Evolutionary conservation across 2,329 filamentous ascomycete genomes (phyloP), one percentile per base, ranked within the genome.

Genomic region (Xylariaceae sp.): DNA sequence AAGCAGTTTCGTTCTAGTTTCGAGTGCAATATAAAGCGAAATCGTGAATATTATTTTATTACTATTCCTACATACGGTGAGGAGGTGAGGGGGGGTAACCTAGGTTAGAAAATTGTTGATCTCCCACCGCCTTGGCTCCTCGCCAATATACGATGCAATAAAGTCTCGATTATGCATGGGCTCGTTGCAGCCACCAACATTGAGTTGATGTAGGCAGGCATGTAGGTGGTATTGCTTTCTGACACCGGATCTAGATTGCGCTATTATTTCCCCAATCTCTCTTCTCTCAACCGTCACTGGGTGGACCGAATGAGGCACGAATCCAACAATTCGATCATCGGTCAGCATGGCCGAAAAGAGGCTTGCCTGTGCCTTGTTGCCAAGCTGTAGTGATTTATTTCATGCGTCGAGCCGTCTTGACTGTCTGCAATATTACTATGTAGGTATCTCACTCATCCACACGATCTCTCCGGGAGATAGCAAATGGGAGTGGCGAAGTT

Each of bases 211-310:
- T 60, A 62, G n/a, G n/a, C n/a, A n/a, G n/a, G n/a, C n/a, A n/a
- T n/a, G n/a, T n/a, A n/a, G n/a, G n/a, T n/a, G n/a, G 50, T 50
- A 55, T 48, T 54, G 41, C 37, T 40, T 56, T 60, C 60, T 62
- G 50, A 56, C 54, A 54, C 49, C 57, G 56, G 57, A 62, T 60
- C 57, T 62, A 62, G 60, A 62, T 58, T 62, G 60, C 60, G 60
- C 60, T 58, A 62, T 62, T 62, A 60, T 12, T 10, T 37, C 32
- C 32, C 32, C 14, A 16, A 14, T 37, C 32, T 37, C 32, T 14
- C 32, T 37, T 60, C 58, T 47, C 55, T 62, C 57, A 45, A 54
- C 57, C 58, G 57, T 60, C 52, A 52, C 60, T 62, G 60, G 57
- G 54, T 57, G 57, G 53, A 29, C 55, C 46, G 44, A 49, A 7